Evolutionary conservation across 805 yeast species (phyloP).

Genomic region (Kodamaea jinghongensis): DNA sequence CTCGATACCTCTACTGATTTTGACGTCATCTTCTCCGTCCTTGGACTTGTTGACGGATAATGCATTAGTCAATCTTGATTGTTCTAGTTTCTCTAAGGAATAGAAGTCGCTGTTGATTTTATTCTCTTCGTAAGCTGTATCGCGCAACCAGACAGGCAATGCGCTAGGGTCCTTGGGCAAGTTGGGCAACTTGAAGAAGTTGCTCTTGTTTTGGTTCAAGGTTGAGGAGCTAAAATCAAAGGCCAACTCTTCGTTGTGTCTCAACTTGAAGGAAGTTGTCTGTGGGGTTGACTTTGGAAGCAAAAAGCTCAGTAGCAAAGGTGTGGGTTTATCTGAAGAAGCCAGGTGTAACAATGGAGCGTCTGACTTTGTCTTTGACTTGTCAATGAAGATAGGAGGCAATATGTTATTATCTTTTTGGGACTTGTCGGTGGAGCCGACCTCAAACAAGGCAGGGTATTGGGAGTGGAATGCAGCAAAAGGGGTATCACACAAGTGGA

Average conservation of each 20-base stretch:
- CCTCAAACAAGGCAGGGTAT: slow-evolving; percentile 18
- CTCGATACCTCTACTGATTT: slow-evolving; percentile 74
- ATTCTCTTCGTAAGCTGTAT: slow-evolving; percentile 10
- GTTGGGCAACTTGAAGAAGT: slow-evolving; percentile 22
- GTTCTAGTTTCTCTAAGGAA: slow-evolving; percentile 66
- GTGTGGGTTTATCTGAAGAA: slow-evolving; percentile 21
- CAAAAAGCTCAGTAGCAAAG: slow-evolving; percentile 50
- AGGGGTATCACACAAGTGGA: slow-evolving; percentile 44
- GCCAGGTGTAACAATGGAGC: slow-evolving; percentile 14
- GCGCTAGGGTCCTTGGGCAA: slow-evolving; percentile 34
- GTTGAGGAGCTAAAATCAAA: slow-evolving; percentile 13
- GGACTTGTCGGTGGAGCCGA: slow-evolving; percentile 15
- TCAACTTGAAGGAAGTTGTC: slow-evolving; percentile 35
- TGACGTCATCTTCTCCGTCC: slow-evolving; percentile 26
- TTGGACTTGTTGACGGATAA: slow-evolving; percentile 15
- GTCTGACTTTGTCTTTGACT: slow-evolving; percentile 16
- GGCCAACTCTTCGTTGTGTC: slow-evolving; percentile 51
- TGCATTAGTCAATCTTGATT: slow-evolving; percentile 52
- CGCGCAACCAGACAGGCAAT: slow-evolving; percentile 37
- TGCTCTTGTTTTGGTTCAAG: slow-evolving; percentile 13
- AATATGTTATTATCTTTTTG: slow-evolving; percentile 9
- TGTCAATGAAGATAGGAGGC: slow-evolving; percentile 11
- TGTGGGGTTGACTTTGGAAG: slow-evolving; percentile 43
- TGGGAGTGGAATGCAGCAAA: slow-evolving; percentile 32
- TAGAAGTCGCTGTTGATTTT: slow-evolving; percentile 47